A percentile compares a stretch with the other conserved stretches of the same genome.
Conservation (phyloP, 2,329 filamentous ascomycete species). For the Botrytis paeoniae region DNA sequence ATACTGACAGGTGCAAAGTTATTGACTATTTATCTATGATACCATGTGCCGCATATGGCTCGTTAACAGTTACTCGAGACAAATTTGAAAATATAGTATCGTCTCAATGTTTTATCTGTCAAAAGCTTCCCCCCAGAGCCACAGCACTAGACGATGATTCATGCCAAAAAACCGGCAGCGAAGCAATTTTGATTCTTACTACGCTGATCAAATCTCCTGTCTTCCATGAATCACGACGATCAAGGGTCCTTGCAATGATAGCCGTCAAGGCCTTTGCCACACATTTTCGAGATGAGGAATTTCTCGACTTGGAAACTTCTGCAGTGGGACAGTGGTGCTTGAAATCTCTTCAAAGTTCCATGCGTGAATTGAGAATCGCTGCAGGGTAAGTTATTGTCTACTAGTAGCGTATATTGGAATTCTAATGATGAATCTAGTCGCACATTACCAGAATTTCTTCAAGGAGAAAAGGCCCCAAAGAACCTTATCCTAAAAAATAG, state of each 20-base stretch:
- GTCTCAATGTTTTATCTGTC: constrained; percentile 36
- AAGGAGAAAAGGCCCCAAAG: constrained; percentile 40
- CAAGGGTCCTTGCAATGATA: constrained; percentile 69
- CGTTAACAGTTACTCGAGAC: constrained; percentile 39
- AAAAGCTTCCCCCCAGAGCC: constrained; percentile 24
- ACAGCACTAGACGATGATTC: constrained; percentile 23
- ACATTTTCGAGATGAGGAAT: constrained; percentile 58
- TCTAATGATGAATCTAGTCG: constrained; percentile 45
- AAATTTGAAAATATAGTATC: constrained; percentile 32
- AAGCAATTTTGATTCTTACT: constrained; percentile 46
- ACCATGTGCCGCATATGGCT: constrained; percentile 53
- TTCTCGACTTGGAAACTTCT: constrained; percentile 67
- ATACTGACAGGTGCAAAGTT: constrained; percentile 50
- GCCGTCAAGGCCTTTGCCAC: constrained; percentile 65
- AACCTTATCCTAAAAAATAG: constrained; percentile 59
- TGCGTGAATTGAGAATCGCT: constrained; percentile 79
- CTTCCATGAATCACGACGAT: constrained; percentile 55
- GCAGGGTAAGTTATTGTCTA: constrained; percentile 53
- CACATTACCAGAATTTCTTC: constrained; percentile 64
- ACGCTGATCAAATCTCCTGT: constrained; percentile 43
- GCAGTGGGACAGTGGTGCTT: constrained; percentile 76
- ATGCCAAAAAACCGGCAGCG: constrained; percentile 35
- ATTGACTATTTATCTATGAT: constrained; percentile 56
- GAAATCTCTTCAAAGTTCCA: constrained; percentile 75
- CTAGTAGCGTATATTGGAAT: neutral